phyloP scores from a whole-genome alignment of 2,329 filamentous ascomycete species.

The Sporothrix pallida region DNA sequence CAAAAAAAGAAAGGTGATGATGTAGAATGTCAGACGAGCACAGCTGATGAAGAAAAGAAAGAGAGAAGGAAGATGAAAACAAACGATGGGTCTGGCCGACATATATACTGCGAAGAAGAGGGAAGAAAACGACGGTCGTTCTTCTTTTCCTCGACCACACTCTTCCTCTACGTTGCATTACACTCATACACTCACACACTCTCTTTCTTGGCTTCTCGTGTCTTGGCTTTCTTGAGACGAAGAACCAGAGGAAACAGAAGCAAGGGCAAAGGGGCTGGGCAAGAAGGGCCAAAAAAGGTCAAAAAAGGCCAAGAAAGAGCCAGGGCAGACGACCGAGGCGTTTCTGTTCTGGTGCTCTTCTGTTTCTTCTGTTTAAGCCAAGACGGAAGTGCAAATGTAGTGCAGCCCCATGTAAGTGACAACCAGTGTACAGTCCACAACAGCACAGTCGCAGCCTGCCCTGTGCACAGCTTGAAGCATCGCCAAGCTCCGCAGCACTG shows the following conservation, averaged over 20 bases:
- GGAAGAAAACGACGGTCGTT: not conserved
- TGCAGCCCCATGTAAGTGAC: not conserved
- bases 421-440: too few species aligned
- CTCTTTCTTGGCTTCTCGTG: not conserved
- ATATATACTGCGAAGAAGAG: constrained; percentile 20
- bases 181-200: not conserved
- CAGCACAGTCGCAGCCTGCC: too few species aligned
- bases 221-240: constrained; percentile 24
- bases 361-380: constrained; percentile 23
- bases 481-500: constrained; percentile 19
- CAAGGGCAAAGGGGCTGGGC: not conserved
- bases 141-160: not conserved
- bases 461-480: constrained; percentile 19
- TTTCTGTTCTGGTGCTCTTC: not conserved
- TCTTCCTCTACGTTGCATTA: too few species aligned
- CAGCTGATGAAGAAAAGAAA: constrained; percentile 32
- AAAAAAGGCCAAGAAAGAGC: too few species aligned
- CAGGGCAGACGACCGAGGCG: not conserved
- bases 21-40: constrained; percentile 29
- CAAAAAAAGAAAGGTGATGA: constrained; percentile 16
- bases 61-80: constrained; percentile 10
- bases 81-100: not conserved
- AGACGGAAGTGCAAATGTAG: constrained; percentile 13
- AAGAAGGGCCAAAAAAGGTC: too few species aligned
- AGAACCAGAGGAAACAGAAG: constrained; percentile 15